phyloP scores from a whole-genome alignment of 495 filamentous ascomycete species.

The Neurospora sp. region DNA sequence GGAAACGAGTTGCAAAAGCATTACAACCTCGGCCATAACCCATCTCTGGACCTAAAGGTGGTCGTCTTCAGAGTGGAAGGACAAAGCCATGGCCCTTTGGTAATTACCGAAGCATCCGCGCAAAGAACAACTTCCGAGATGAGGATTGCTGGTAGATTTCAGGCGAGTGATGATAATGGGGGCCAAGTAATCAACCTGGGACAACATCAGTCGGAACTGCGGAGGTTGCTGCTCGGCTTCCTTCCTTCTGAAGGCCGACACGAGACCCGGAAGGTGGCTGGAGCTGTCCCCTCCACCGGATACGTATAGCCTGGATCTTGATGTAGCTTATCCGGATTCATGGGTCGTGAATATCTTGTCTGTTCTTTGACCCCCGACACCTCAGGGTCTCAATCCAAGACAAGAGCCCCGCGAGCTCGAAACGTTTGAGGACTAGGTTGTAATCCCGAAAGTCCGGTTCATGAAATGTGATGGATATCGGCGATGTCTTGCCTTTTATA shows the following conservation, averaged over 20 bases:
- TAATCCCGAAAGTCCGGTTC: not conserved
- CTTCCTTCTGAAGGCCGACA: not conserved
- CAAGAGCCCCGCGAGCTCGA: not conserved
- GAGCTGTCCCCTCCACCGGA: not conserved
- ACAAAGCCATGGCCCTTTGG: not conserved
- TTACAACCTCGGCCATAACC: not conserved
- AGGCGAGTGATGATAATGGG: not conserved
- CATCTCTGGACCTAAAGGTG: not conserved
- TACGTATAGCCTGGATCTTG: not conserved
- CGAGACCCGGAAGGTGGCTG: not conserved
- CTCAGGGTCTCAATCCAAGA: not conserved
- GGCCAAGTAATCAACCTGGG: not conserved
- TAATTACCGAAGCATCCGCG: not conserved
- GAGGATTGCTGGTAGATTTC: not conserved
- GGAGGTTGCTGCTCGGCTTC: not conserved
- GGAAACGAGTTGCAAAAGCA: not conserved
- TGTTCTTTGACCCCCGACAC: not conserved
- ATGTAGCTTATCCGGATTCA: not conserved
- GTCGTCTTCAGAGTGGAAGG: not conserved
- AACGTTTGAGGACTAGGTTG: not conserved
- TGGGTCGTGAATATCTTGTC: not conserved
- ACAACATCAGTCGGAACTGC: not conserved
- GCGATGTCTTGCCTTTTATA: not conserved
- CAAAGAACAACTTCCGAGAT: not conserved
- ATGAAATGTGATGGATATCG: not conserved